Percentiles rank a stretch among this genome's conserved stretches.
phyloP scores from a whole-genome alignment of 345 rosid species.

The Limnanthes douglasii region DNA sequence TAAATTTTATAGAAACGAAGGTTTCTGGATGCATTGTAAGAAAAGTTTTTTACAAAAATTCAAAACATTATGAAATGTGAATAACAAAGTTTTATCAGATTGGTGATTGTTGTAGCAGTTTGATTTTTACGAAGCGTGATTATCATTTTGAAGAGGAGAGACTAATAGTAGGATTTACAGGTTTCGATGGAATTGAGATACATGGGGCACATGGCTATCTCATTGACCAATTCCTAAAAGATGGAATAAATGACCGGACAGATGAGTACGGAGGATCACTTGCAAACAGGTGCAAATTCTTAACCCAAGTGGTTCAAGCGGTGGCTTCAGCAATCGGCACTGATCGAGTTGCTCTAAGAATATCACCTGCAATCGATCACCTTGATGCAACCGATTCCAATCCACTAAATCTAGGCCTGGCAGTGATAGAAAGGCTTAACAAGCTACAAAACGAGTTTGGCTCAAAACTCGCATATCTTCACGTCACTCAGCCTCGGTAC shows the following conservation, averaged over 20 bases:
- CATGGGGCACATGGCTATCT: slow-evolving; percentile 89
- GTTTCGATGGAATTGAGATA: slow-evolving; percentile 82
- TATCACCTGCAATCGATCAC: slow-evolving; percentile 79
- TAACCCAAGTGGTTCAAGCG: slow-evolving; percentile 41
- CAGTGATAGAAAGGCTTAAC: slow-evolving; percentile 45
- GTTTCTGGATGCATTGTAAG: no score
- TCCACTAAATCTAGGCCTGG: slow-evolving; percentile 53
- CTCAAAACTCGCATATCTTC: slow-evolving; percentile 50
- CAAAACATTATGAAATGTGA: no score
- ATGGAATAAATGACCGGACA: slow-evolving; percentile 62
- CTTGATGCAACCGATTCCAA: slow-evolving; percentile 68
- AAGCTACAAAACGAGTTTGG: slow-evolving; percentile 33
- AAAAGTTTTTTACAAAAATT: no score
- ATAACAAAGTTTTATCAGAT: no score
- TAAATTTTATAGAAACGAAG: no score
- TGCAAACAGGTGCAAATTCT: slow-evolving; percentile 53
- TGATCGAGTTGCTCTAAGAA: slow-evolving; percentile 45
- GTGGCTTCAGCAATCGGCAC: slow-evolving; percentile 39
- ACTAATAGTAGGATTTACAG: no score
- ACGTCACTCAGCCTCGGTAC: slow-evolving; percentile 77
- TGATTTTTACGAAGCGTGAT: no score
- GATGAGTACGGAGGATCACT: slow-evolving; percentile 75
- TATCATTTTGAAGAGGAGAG: no score
- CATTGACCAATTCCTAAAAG: slow-evolving; percentile 70
- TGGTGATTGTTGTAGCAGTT: no score